These are phyloP conservation scores for Arxiozyma bovina DNA, from an alignment of 1,139 yeast species.

Conservation along the genomic window DNA sequence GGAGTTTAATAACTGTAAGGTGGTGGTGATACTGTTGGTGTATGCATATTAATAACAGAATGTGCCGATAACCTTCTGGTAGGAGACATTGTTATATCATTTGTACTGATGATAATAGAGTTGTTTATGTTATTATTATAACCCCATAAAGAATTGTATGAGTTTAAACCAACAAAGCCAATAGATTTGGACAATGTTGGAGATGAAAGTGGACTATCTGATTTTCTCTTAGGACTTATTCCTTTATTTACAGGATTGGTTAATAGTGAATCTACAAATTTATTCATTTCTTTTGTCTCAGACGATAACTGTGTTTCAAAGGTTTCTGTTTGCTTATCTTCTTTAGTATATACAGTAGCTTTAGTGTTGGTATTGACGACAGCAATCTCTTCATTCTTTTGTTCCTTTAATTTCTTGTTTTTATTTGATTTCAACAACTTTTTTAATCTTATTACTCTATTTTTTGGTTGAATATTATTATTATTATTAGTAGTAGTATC, in stretches of 20 bases:
- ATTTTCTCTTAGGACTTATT: background rate
- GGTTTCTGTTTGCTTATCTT: background rate
- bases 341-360: background rate
- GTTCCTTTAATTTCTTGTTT: slow-evolving; percentile 1
- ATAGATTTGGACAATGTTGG: slow-evolving; percentile 1
- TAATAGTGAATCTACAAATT: background rate
- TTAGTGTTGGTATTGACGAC: background rate
- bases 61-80: background rate
- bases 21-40: slow-evolving; percentile 10
- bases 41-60: background rate
- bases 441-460: slow-evolving; percentile 24
- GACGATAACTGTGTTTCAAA: slow-evolving; percentile 1
- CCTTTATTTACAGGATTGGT: background rate
- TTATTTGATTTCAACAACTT: slow-evolving; percentile 7
- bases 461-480: slow-evolving; percentile 18
- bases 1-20: slow-evolving; percentile 5
- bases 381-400: background rate
- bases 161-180: slow-evolving; percentile 1
- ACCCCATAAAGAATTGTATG: slow-evolving; percentile 3
- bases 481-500: slow-evolving; percentile 1
- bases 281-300: background rate
- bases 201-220: background rate
- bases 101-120: background rate
- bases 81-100: background rate
- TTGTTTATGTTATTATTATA: background rate